Evolutionary conservation across 1,284 basidiomycete genomes (phyloP).

Genomic region (Uromyces viciae-fabae): DNA sequence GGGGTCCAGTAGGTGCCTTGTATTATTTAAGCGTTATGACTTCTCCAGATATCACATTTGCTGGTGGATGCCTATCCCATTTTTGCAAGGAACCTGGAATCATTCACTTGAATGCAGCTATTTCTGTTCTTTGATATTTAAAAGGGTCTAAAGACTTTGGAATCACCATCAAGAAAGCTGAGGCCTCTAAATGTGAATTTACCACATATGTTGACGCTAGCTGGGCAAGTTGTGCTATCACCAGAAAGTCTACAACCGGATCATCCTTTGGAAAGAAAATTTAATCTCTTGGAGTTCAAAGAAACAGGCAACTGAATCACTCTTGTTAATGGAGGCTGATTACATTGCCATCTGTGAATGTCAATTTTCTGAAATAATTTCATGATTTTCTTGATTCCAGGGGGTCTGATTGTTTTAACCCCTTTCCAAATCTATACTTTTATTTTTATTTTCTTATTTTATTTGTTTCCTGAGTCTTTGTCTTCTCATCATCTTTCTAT

Average conservation of each 20-base stretch:
- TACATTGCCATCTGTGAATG: neutral
- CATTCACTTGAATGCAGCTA: neutral
- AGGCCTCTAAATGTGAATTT: neutral
- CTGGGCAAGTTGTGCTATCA: slow-evolving; percentile 7
- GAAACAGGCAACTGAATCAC: neutral
- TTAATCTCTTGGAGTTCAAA: slow-evolving; percentile 1
- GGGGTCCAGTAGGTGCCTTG: neutral
- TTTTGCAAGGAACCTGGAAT: neutral
- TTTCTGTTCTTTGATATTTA: neutral
- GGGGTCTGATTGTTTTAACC: too few species aligned
- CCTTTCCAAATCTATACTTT: too few species aligned
- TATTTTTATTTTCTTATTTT: too few species aligned
- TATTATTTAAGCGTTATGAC: neutral
- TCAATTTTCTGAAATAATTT: too few species aligned
- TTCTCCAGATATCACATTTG: neutral
- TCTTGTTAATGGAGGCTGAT: neutral
- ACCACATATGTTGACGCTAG: neutral
- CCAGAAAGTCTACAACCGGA: neutral
- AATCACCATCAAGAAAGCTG: neutral
- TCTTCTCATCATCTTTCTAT: too few species aligned
- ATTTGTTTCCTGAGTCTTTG: too few species aligned
- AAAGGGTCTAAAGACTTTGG: too few species aligned
- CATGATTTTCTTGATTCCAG: too few species aligned
- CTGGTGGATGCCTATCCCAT: neutral
- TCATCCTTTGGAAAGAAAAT: neutral